phyloP scores from a whole-genome alignment of 169 alveolate genomes.

The Cryptosporidium canis region DNA sequence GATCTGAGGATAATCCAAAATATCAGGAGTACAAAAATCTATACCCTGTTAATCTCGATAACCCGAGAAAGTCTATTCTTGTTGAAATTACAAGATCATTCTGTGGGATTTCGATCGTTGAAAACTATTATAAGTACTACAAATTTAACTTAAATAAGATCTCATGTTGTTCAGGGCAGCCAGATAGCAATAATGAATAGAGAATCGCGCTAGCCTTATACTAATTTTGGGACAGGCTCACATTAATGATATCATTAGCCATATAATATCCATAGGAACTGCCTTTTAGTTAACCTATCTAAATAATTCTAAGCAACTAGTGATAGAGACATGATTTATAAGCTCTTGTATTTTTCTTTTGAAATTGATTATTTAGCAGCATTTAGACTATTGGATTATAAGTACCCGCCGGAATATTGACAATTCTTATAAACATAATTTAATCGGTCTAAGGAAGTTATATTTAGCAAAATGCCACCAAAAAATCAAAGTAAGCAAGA shows the following conservation, averaged over 20 bases:
- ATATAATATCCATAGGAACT: too few relatives aligned
- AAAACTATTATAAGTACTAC: constrained; percentile 6
- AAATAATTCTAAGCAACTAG: too few relatives aligned
- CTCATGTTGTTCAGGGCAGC: not conserved
- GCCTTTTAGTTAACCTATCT: too few relatives aligned
- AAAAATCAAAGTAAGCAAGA: constrained; percentile 82
- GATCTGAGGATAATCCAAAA: constrained; percentile 1
- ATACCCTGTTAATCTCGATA: constrained; percentile 40
- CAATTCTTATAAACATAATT: not conserved
- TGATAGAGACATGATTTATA: too few relatives aligned
- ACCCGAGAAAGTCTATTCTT: constrained; percentile 38
- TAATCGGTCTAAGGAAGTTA: not conserved
- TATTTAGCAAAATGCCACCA: constrained; percentile 79
- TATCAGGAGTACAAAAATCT: not conserved
- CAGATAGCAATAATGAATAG: not conserved
- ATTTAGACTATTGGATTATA: not conserved
- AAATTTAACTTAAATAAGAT: constrained; percentile 34
- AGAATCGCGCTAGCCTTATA: too few relatives aligned
- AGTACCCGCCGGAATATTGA: not conserved
- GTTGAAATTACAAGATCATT: constrained; percentile 18
- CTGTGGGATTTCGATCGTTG: constrained; percentile 55
- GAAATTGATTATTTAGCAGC: not conserved
- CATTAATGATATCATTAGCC: too few relatives aligned
- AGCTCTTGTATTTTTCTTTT: too few relatives aligned
- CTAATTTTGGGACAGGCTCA: too few relatives aligned